These are phyloP conservation scores for Euphorbia tirucalli DNA, from an alignment of 345 rosid species.

Conservation along the genomic window DNA sequence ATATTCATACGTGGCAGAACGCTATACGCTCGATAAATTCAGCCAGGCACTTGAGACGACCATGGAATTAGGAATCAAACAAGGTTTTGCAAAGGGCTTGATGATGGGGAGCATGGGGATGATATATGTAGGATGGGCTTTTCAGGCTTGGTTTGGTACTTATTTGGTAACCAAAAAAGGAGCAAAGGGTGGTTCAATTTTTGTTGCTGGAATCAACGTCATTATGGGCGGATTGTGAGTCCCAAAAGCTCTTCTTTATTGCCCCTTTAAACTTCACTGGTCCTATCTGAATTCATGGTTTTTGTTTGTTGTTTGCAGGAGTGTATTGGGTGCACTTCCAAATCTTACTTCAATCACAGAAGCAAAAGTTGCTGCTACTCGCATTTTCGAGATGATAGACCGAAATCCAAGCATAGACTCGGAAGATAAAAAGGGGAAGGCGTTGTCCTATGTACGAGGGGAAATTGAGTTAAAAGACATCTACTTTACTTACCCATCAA, in stretches of 20 bases:
- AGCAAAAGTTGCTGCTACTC: conserved; percentile 46
- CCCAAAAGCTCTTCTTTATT: too few species aligned
- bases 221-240: conserved; percentile 72
- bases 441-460: conserved; percentile 59
- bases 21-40: conserved; percentile 41
- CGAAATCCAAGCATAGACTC: conserved; percentile 49
- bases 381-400: conserved; percentile 51
- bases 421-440: conserved; percentile 58
- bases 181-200: conserved; percentile 56
- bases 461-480: conserved; percentile 51
- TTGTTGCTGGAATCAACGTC: conserved; percentile 56
- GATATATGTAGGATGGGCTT: conserved; percentile 62
- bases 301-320: conserved; percentile 38
- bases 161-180: conserved; percentile 52
- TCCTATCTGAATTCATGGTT: conserved; percentile 12
- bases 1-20: conserved; percentile 59
- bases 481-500: conserved; percentile 57
- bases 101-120: conserved; percentile 74
- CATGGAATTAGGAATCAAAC: conserved; percentile 50
- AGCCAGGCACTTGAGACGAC: conserved; percentile 49
- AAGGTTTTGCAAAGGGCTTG: conserved; percentile 62
- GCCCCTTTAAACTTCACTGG: neutral
- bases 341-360: conserved; percentile 58
- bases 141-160: conserved; percentile 62
- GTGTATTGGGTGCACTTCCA: conserved; percentile 55